phyloP scores from a whole-genome alignment of 345 rosid species.

The Tarenaya hassleriana region DNA sequence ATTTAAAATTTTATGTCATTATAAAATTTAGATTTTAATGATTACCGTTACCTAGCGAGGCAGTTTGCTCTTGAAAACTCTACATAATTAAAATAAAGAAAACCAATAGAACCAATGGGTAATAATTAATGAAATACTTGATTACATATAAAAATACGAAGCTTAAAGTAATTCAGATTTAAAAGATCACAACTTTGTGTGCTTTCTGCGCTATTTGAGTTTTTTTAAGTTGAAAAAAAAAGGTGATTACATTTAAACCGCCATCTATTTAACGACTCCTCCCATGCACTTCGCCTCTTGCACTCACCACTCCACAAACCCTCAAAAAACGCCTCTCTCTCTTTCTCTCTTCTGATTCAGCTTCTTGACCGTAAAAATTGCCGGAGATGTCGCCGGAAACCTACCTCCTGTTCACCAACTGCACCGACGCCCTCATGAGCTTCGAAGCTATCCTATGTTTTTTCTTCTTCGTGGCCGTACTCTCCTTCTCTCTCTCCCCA shows the following conservation, averaged over 20 bases:
- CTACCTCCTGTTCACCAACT: slow-evolving; percentile 19
- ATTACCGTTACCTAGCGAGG: too few relatives aligned
- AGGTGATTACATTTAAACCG: neutral
- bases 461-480: slow-evolving; percentile 29
- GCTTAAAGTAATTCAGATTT: slow-evolving; percentile 14
- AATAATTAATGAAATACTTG: too few relatives aligned
- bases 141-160: too few relatives aligned
- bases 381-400: slow-evolving; percentile 34
- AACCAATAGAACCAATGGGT: too few relatives aligned
- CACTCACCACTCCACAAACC: slow-evolving; percentile 7
- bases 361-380: neutral
- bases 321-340: neutral
- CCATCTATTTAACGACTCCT: slow-evolving; percentile 29
- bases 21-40: too few relatives aligned
- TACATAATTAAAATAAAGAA: too few relatives aligned
- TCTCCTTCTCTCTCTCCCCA: slow-evolving; percentile 40
- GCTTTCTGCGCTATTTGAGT: too few relatives aligned
- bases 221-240: neutral
- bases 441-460: slow-evolving; percentile 31
- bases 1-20: too few relatives aligned
- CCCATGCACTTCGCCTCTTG: slow-evolving; percentile 22
- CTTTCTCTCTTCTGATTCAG: neutral
- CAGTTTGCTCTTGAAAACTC: too few relatives aligned
- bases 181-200: neutral
- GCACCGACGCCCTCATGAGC: slow-evolving; percentile 17